These are phyloP conservation scores for Zostera marina DNA, from an alignment of 116 monocot genomes.

Conservation along the genomic window DNA sequence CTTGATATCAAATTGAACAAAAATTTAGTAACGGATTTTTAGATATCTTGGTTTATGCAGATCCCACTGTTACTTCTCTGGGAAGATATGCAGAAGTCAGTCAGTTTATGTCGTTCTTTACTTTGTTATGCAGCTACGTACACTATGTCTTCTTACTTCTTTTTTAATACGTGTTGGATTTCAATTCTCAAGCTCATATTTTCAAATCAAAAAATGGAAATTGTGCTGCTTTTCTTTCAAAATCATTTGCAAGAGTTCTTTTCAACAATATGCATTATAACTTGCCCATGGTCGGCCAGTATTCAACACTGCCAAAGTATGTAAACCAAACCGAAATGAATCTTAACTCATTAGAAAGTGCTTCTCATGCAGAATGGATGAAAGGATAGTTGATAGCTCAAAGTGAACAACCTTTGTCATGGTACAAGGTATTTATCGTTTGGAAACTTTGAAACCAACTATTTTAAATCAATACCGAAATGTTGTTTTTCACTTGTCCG, in stretches of 20 bases:
- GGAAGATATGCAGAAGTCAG: conserved; percentile 70
- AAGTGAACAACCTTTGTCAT: conserved; percentile 69
- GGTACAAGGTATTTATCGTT: conserved; percentile 61
- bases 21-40: too few relatives aligned
- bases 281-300: conserved; percentile 94
- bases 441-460: neutral
- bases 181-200: conserved; percentile 55
- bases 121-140: neutral
- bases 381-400: conserved; percentile 42
- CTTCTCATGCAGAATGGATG: conserved; percentile 88
- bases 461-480: neutral
- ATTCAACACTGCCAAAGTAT: conserved; percentile 91
- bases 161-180: neutral
- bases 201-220: conserved; percentile 54
- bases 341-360: conserved; percentile 72
- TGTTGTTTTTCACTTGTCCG: too few relatives aligned
- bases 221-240: conserved; percentile 90
- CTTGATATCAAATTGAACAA: too few relatives aligned
- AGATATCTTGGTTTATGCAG: conserved; percentile 65
- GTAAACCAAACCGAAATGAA: conserved; percentile 43
- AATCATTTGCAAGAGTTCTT: conserved; percentile 49
- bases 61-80: conserved; percentile 56
- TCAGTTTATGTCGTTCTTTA: neutral
- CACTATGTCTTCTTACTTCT: neutral
- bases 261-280: conserved; percentile 87